A percentile compares a stretch with the other conserved stretches of the same genome.
These are phyloP conservation scores for Ceratobasidium sp. DNA, from an alignment of 1,284 basidiomycete genomes.

Conservation along the genomic window DNA sequence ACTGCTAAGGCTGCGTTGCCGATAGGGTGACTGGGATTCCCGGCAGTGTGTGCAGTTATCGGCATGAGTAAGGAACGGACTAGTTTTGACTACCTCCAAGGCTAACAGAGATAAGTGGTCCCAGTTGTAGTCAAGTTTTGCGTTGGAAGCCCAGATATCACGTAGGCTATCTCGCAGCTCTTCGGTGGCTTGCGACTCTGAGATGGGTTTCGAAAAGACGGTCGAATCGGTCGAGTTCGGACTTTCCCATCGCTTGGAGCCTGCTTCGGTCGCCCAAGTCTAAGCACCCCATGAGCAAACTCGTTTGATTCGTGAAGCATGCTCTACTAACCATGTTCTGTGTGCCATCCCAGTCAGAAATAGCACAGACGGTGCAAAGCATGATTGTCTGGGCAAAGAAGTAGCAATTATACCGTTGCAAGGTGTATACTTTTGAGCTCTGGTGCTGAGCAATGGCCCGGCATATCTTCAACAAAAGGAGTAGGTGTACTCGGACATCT, in stretches of 20 bases:
- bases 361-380: background rate
- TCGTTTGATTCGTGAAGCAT: background rate
- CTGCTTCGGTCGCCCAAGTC: background rate
- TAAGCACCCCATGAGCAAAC: background rate
- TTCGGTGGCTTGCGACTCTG: no score
- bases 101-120: background rate
- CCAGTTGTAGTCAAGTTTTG: background rate
- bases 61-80: background rate
- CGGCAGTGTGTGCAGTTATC: background rate
- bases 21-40: background rate
- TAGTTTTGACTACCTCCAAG: background rate
- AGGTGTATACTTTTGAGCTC: background rate
- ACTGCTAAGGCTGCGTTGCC: background rate
- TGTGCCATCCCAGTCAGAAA: background rate
- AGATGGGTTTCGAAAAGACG: no score
- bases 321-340: background rate
- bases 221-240: no score
- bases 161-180: no score
- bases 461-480: background rate
- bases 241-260: no score
- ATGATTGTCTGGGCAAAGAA: conserved; percentile 6
- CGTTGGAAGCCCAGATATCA: background rate
- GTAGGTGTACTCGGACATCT: background rate
- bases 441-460: background rate
- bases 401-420: conserved; percentile 14